A percentile compares a stretch with the other conserved stretches of the same genome.
Evolutionary conservation across 305 asterid genomes (phyloP).

Genomic region (Fraxinus paxiana): DNA sequence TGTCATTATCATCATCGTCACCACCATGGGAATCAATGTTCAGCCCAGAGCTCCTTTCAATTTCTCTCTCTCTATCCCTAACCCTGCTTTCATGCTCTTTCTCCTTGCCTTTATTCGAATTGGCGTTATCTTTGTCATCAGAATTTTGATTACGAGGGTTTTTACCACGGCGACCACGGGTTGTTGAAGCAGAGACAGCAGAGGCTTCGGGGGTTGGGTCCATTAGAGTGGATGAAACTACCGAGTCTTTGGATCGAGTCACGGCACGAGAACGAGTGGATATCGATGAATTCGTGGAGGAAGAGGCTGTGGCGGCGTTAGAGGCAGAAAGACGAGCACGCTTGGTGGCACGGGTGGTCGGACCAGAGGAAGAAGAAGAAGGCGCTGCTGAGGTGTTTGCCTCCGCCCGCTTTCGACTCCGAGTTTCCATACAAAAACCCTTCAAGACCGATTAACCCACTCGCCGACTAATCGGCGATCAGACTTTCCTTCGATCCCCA

Average conservation of each 20-base stretch:
- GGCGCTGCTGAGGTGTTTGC: conserved; percentile 90
- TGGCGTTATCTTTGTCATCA: conserved; percentile 40
- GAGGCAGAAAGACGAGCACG: conserved; percentile 65
- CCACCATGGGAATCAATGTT: conserved; percentile 64
- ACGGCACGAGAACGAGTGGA: conserved; percentile 63
- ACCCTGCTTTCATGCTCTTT: conserved; percentile 72
- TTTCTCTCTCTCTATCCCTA: conserved; percentile 42
- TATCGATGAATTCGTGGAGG: conserved; percentile 35
- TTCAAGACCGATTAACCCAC: conserved; percentile 41
- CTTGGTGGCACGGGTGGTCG: conserved; percentile 75
- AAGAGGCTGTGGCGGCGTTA: conserved; percentile 20
- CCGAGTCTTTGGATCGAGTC: conserved; percentile 41
- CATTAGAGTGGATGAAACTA: conserved; percentile 50
- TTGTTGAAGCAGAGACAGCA: conserved; percentile 62
- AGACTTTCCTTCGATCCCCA: conserved; percentile 41
- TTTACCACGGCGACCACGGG: conserved; percentile 80
- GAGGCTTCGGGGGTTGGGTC: conserved; percentile 72
- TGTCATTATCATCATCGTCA: conserved; percentile 70
- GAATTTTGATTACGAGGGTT: conserved; percentile 48
- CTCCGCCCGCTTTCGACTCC: conserved; percentile 99
- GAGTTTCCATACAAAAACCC: conserved; percentile 99
- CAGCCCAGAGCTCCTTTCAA: conserved; percentile 61
- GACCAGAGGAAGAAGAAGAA: conserved; percentile 55
- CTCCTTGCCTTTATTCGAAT: conserved; percentile 90
- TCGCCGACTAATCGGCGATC: conserved; percentile 99